Evolutionary conservation across 371 early-diverging fungal species (phyloP).

Genomic region (Cokeromyces recurvatus): DNA sequence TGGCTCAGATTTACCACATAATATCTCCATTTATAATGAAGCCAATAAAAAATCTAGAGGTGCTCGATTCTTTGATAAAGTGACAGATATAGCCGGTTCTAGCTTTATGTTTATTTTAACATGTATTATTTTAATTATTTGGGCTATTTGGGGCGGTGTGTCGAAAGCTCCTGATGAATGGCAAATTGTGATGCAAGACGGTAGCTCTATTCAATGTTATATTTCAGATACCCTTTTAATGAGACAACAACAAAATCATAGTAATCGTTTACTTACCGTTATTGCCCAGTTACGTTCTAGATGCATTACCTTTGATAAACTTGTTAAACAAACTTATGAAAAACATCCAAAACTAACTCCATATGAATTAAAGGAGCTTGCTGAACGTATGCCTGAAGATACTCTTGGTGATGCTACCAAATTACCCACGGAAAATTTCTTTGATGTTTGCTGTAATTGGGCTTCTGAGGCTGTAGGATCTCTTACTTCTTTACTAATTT

Average conservation of each 20-base stretch:
- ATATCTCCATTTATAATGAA: background rate
- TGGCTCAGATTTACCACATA: background rate
- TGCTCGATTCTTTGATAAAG: slow-evolving; percentile 2
- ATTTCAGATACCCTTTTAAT: slow-evolving; percentile 20
- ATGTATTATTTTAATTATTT: slow-evolving; percentile 1
- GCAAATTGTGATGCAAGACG: slow-evolving; percentile 25
- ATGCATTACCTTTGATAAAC: background rate
- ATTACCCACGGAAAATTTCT: slow-evolving; percentile 12
- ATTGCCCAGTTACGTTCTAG: slow-evolving; percentile 13
- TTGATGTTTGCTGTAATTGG: slow-evolving; percentile 12
- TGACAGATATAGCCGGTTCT: slow-evolving; percentile 14
- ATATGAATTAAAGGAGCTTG: background rate
- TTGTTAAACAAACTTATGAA: slow-evolving; percentile 1
- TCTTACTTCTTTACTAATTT: slow-evolving; percentile 5
- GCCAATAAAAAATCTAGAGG: slow-evolving; percentile 1
- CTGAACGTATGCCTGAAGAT: background rate
- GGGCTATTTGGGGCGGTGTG: slow-evolving; percentile 14
- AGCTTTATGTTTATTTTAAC: slow-evolving; percentile 10
- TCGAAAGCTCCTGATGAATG: slow-evolving; percentile 14
- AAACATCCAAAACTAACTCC: background rate
- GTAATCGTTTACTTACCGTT: slow-evolving; percentile 4
- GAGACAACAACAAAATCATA: slow-evolving; percentile 20
- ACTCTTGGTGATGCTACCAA: slow-evolving; percentile 8
- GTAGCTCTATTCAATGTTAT: slow-evolving; percentile 19
- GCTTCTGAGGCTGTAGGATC: slow-evolving; percentile 13